A percentile compares a stretch with the other conserved stretches of the same genome.
phyloP scores from a whole-genome alignment of 2,329 filamentous ascomycete genomes.

The Davidsoniella neocaledoniae region DNA sequence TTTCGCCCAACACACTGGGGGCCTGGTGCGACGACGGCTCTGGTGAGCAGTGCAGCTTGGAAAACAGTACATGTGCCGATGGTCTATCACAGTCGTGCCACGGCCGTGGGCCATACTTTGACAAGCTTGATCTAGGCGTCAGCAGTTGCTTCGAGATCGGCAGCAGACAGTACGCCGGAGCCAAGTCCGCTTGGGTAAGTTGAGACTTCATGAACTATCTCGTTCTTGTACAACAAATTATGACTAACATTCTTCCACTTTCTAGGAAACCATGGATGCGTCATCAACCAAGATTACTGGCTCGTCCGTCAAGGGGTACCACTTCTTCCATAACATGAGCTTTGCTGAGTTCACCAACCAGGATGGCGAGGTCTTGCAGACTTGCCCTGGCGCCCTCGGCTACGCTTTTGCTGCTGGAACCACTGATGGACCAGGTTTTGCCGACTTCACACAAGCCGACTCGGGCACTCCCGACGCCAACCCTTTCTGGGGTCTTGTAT shows the following conservation, averaged over 20 bases:
- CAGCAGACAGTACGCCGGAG: slow-evolving; percentile 45
- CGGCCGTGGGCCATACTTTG: slow-evolving; percentile 51
- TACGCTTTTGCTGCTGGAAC: slow-evolving; percentile 86
- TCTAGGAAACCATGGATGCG: slow-evolving; percentile 33
- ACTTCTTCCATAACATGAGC: slow-evolving; percentile 65
- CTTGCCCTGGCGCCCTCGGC: slow-evolving; percentile 72
- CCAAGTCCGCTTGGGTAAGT: slow-evolving; percentile 21
- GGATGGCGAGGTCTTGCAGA: slow-evolving; percentile 53
- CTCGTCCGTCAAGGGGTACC: slow-evolving; percentile 56
- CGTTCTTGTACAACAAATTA: not conserved
- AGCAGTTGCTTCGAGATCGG: slow-evolving; percentile 67
- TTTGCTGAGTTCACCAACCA: slow-evolving; percentile 54
- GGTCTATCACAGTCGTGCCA: slow-evolving; percentile 52
- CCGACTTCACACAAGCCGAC: slow-evolving; percentile 78
- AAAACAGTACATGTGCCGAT: slow-evolving; percentile 62
- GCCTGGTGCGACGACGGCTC: slow-evolving; percentile 77
- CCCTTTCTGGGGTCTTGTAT: slow-evolving; percentile 62
- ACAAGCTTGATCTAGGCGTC: slow-evolving; percentile 49
- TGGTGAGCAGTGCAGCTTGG: slow-evolving; percentile 48
- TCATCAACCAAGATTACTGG: slow-evolving; percentile 37
- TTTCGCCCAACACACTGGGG: slow-evolving; percentile 67
- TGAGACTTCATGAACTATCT: not conserved
- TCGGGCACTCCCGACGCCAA: slow-evolving; percentile 51
- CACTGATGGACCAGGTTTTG: slow-evolving; percentile 70
- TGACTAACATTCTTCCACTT: not conserved